Base-by-base conservation (phyloP, 108 stramenopile species). In the Bacterosira constricta region DNA sequence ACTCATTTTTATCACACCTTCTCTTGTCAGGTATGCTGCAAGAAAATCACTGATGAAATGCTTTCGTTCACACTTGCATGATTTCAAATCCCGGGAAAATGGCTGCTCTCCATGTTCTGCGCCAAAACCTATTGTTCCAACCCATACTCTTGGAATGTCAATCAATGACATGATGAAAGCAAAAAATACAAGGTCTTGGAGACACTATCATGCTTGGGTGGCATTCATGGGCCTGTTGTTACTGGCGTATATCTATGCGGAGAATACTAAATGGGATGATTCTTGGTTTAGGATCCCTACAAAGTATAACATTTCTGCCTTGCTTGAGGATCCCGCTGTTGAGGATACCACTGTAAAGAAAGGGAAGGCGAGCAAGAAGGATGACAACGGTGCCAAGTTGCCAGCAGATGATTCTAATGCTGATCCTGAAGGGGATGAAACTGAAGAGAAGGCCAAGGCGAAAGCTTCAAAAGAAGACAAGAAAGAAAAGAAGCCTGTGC, bases 11-110 rank as follows among this genome's bases (percentile, higher is more conserved):
- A 78, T 62, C 77, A 71, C 53, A 73, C 77, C 85, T 85, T 0
- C 85, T 15, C 51, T 53, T 27, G 72, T 85, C 30, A 67, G 90
- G 23, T 84, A 85, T 65, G 71, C 85, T n/a, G 90, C 90, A 9
- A 57, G 90, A 32, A 56, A 88, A 39, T 64, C 71, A 12, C 35
- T 88, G 12, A 70, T 91, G 79, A 61, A 73, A 32, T 62, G 72
- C 7, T 91, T 91, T 55, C 66, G 83, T n/a, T 73, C 29, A 1
- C 80, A 88, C 42, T 63, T 84, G 60, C 57, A 80, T 52, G 49
- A 41, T 36, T 59, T 86, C 64, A 54, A 62, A 46, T 41, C 63
- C 15, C 32, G 77, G 12, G 77, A 55, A 51, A 41, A 78, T 21
- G 45, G 29, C 11, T 65, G 55, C 46, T 64, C 68, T 49, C 44